Base-by-base conservation (phyloP, 805 yeast genomes). In the Saccharomycopsis lassenensis region DNA sequence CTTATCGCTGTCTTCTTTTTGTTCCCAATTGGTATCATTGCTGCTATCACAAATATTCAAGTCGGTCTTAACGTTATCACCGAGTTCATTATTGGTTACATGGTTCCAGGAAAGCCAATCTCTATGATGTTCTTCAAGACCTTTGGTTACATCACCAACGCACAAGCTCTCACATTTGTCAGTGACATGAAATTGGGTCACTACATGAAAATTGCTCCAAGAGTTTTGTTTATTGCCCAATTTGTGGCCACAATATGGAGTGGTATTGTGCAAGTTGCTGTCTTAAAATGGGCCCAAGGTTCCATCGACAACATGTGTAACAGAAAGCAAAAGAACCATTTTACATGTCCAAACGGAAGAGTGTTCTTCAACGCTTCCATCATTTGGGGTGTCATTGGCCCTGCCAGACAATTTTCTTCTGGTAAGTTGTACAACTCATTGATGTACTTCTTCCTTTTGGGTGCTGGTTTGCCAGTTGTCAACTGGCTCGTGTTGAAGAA, bases 341-440 rank as follows among this genome's bases (percentile, higher is more conserved):
- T 72, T 49, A 62, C 66, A 0, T 71, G 77, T 48, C 67, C 69
- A 1, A 50, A 51, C 15, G 61, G 60, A 10, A 54, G 56, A 24
- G 62, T 66, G 5, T 71, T 67, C 48, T 74, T 58, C 54, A 60
- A 66, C 23, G 70, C 82, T 2, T 67, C 79, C 0, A 61, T 77
- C 12, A 52, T 73, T 31, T 77, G 83, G 82, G 84, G 82, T 34
- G 50, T 61, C 4, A 64, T 77, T 46, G 84, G 84, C 2, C 81
- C 85, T 1, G 59, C 65, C 23, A 63, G 73, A 43, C 69, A 71
- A 29, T 75, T 77, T 50, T 49, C 57, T 11, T 46, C 48, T 4
- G 63, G 70, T 18, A 68, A 69, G 2, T 51, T 72, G 22, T 75
- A 74, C 50, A 65, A 71, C 2, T 59, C 65, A 2, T 52, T 75